Evolutionary conservation across 2,329 filamentous ascomycete genomes (phyloP), one percentile per base, ranked within the genome.

Genomic region (Epichloe sibirici): DNA sequence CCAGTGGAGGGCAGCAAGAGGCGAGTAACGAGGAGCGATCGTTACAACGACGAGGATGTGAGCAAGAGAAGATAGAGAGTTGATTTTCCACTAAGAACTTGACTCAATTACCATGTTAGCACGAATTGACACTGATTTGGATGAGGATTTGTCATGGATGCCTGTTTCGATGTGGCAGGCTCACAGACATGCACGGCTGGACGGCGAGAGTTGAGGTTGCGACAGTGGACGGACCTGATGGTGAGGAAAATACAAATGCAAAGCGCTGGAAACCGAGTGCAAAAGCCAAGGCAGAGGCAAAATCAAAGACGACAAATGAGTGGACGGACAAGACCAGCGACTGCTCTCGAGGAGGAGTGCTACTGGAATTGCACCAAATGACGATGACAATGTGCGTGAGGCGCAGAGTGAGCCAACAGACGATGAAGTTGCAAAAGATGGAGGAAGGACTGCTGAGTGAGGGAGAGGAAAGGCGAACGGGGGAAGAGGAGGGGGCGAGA

Each of bases 301-400:
- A 64, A 59, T 52, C 61, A 59, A 63, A 63, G 43, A 45, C 50
- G 58, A 59, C 58, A 69, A 70, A 77, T 73, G 77, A 80, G 75
- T 71, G 77, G 77, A 80, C 77, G 76, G 77, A 65, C 75, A 69
- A 78, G 69, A 76, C 77, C 78, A 81, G 76, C 68, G 70, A 68
- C 72, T 76, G 73, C 73, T 68, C 66, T 59, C 54, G 66, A 66
- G 62, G 59, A 71, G 71, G 72, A 70, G 65, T 71, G 73, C 74
- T 65, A 65, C 75, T 72, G 76, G 77, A 76, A 77, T 77, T 73
- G 77, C 69, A 72, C 77, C 77, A 79, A 46, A 53, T 48, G 47
- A 47, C 35, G 47, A 52, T 40, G 50, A 39, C 44, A 31, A 45
- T 50, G 50, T 52, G 51, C 49, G 47, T 50, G 44, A 51, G 45